Evolutionary conservation across 2,329 filamentous ascomycete species (phyloP), one percentile per base, ranked within the genome.

Genomic region (Monascus ruber): DNA sequence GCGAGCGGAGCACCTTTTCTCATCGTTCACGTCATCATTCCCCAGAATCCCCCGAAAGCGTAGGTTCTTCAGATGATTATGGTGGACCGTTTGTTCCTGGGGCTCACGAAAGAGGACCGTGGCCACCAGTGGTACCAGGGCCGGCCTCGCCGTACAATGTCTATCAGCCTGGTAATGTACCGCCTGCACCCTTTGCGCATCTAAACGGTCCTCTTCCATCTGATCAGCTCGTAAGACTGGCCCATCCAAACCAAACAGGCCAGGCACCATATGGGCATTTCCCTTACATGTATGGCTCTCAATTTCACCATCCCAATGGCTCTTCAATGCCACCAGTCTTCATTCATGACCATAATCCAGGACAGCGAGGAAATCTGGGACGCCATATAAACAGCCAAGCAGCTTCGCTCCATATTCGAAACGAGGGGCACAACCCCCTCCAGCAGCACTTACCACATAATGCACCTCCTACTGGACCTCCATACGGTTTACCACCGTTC

Each of bases 51-150:
- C 68, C 76, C 40, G 74, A 76, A 66, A 83, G 73, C 58, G 70
- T 74, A 66, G 81, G 83, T 57, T 73, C 73, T 29, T 70, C 69
- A 17, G 77, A 84, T 24, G 77, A 83, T n/a, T 80, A 73, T 55
- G 61, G 65, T 45, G 46, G 59, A 52, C 50, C 66, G 62, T 68
- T 71, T 65, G 62, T 60, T 44, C 62, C 53, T 36, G 47, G 50
- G 10, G 51, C 57, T 37, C 57, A 53, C 24, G 62, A 60, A 5
- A 52, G 54, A 31, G 53, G 53, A 34, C 46, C 48, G 34, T 64
- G 60, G 60, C 52, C 54, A 17, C 47, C 51, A n/a, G 36, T 50
- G 11, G 47, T 51, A 5, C 58, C 55, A 24, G 50, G 48, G 24
- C 44, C 51, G 34, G 55, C 47, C 33, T 42, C 43, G 7, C 62